Percentiles rank a stretch among this genome's conserved stretches.
phyloP scores from a whole-genome alignment of 352 stramenopile species.

The Globisporangium abappressorium region DNA sequence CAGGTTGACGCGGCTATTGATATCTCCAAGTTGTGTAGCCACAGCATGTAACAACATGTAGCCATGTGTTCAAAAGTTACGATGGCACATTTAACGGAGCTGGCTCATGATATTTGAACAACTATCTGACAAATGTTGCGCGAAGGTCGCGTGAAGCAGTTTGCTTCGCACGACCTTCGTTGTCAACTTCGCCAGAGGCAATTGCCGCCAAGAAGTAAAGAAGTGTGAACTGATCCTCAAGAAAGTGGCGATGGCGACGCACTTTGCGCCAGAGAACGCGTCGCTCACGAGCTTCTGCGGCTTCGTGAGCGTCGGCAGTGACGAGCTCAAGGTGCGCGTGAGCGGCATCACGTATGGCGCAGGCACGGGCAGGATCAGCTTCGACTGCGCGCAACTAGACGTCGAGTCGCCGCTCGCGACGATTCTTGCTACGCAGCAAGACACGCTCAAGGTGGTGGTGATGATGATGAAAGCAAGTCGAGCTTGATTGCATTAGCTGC shows the following conservation, averaged over 20 bases:
- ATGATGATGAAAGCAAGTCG: background rate
- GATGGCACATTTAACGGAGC: background rate
- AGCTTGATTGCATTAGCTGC: background rate
- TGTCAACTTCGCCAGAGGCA: background rate
- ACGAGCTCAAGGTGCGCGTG: constrained; percentile 56
- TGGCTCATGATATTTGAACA: background rate
- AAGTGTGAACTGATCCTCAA: background rate
- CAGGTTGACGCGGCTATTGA: background rate
- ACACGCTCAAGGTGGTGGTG: constrained; percentile 44
- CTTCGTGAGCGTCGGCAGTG: constrained; percentile 46
- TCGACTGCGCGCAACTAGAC: constrained; percentile 44
- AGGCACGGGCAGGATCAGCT: constrained; percentile 22
- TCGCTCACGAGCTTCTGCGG: constrained; percentile 38
- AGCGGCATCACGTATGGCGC: constrained; percentile 27
- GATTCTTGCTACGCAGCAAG: constrained; percentile 37
- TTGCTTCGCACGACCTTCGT: too few species aligned
- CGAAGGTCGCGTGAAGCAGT: too few species aligned
- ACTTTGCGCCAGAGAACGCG: constrained; percentile 46
- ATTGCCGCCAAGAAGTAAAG: too few species aligned
- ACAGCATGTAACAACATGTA: background rate
- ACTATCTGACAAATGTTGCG: background rate
- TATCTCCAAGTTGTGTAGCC: background rate
- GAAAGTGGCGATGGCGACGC: background rate
- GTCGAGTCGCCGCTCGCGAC: constrained; percentile 50
- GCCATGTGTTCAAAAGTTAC: background rate